Base-by-base conservation (phyloP, 208 protist species). In the Phytomonas francai region DNA sequence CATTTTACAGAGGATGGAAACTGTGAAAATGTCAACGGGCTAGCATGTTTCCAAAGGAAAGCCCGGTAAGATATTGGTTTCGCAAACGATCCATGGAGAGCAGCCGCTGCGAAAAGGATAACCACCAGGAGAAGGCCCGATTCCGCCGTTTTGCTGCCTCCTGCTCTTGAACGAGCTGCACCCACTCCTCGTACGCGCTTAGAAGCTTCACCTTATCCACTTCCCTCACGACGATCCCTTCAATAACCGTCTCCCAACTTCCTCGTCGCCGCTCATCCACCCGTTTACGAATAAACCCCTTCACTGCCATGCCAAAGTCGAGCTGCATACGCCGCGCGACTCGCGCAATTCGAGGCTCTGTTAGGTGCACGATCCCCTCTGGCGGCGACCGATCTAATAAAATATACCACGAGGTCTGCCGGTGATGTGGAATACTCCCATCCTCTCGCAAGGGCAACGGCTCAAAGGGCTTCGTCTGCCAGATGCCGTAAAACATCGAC, bases 391-490 rank as follows among this genome's bases (percentile, higher is more conserved):
- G 73, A 59, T 82, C 77, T 1, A 94, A 74, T 25, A 94, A 36
- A 39, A 93, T 84, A 73, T 96, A 94, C 88, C 88, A 94, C n/a
- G 72, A 73, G 12, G 88, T 93, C 31, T 76, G 77, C 30, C 87
- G 85, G 75, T 96, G 91, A 22, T 72, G 73, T 5, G 88, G 88
- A 49, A 96, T 71, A 45, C 74, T 74, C 27, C 83, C 82, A 67
- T 89, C 88, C 22, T 64, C 66, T 4, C 67, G 64, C 27, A 94
- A 65, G 0, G 88, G 88, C 25, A 85, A 71, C 28, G 91, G 91
- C 59, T 81, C 83, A 70, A 96, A 96, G 6, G 80, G 78, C 70
- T 84, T 78, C 22, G 91, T 96, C 68, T 96, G 91, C 87, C 91
- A 94, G 27, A 83, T 70, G 29, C 88, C 87, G 75, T 82, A 96